These are phyloP conservation scores for Colletotrichum abscissum DNA, from an alignment of 2,329 filamentous ascomycete genomes.

Conservation along the genomic window DNA sequence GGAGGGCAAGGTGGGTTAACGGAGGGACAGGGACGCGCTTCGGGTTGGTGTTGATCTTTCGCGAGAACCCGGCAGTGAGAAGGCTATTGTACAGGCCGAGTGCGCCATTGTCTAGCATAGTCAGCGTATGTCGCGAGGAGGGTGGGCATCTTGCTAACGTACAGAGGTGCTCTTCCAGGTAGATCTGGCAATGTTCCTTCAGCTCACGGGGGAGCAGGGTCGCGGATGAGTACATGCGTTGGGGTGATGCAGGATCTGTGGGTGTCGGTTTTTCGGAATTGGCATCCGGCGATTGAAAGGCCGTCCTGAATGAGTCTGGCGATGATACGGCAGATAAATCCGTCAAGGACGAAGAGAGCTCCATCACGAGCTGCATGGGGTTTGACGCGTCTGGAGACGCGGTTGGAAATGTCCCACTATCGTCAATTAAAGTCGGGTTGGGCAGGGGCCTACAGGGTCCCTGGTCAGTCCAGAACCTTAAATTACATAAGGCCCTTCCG, in stretches of 20 bases:
- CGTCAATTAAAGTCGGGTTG: constrained; percentile 23
- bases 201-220: constrained; percentile 71
- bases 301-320: constrained; percentile 25
- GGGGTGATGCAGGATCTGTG: background rate
- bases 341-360: background rate
- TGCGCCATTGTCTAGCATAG: constrained; percentile 25
- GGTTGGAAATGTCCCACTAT: constrained; percentile 15
- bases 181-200: constrained; percentile 74
- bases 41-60: constrained; percentile 38
- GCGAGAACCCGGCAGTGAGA: constrained; percentile 63
- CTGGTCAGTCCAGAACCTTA: background rate
- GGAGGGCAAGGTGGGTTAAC: constrained; percentile 78
- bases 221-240: constrained; percentile 41
- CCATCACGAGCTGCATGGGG: constrained; percentile 18
- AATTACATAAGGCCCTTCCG: background rate
- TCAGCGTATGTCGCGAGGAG: background rate
- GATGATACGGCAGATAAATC: constrained; percentile 15
- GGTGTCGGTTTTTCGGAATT: background rate
- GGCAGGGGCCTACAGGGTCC: background rate
- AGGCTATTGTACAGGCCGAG: constrained; percentile 56
- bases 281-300: constrained; percentile 18
- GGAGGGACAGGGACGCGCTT: constrained; percentile 73
- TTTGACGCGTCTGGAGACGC: constrained; percentile 31
- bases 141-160: constrained; percentile 41
- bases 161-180: constrained; percentile 81